Evolutionary conservation across 768 basidiomycete species (phyloP).

Genomic region (Naematelia encephala): DNA sequence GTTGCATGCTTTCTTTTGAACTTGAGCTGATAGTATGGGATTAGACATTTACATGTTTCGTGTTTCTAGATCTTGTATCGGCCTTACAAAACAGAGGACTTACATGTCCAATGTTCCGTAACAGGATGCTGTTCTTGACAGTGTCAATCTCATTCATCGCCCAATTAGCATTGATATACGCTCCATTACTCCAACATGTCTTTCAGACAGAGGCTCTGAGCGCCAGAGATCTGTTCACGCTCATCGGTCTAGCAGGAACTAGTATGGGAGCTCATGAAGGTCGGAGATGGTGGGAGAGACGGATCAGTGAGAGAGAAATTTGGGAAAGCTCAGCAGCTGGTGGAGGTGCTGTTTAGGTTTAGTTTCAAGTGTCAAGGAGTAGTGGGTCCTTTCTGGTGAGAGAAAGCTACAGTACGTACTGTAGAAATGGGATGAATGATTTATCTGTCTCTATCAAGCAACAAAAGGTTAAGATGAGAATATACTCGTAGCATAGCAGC

Average conservation of each 20-base stretch:
- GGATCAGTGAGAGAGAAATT: slow-evolving; percentile 46
- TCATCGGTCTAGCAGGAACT: slow-evolving; percentile 64
- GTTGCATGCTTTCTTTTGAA: too few relatives aligned
- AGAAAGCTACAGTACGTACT: too few relatives aligned
- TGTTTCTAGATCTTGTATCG: slow-evolving; percentile 93
- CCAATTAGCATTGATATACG: slow-evolving; percentile 81
- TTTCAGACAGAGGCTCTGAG: slow-evolving; percentile 88
- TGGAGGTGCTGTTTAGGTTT: not conserved
- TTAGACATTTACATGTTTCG: slow-evolving; percentile 98
- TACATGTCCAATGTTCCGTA: slow-evolving; percentile 69
- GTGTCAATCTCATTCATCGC: slow-evolving; percentile 80
- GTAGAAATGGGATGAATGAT: too few relatives aligned
- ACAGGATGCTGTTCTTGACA: slow-evolving; percentile 84
- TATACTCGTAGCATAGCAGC: too few relatives aligned
- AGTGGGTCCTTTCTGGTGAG: not conserved
- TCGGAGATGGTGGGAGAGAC: slow-evolving; percentile 72
- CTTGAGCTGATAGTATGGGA: too few relatives aligned
- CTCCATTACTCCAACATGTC: slow-evolving; percentile 82
- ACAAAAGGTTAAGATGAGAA: too few relatives aligned
- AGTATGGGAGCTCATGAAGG: slow-evolving; percentile 74
- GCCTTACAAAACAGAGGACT: slow-evolving; percentile 92
- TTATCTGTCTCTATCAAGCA: too few relatives aligned
- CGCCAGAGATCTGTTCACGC: slow-evolving; percentile 63
- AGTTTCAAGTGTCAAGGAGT: too few relatives aligned
- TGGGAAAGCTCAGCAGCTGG: slow-evolving; percentile 18